Base-by-base conservation (phyloP, 805 yeast genomes). In the Metschnikowia borealis region DNA sequence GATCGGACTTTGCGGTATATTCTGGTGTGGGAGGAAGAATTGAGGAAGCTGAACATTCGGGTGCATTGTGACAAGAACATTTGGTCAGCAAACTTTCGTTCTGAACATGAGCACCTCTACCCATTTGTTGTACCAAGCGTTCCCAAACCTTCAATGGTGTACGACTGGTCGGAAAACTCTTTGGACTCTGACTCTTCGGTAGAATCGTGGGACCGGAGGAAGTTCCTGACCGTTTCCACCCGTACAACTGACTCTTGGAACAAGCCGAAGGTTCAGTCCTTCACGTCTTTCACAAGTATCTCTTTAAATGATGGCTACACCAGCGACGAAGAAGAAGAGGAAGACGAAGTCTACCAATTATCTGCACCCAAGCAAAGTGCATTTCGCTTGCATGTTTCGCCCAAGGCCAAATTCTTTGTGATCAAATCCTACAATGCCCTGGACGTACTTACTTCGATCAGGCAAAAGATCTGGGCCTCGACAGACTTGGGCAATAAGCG, bases 401-500 rank as follows among this genome's bases (percentile, higher is more conserved):
- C 33, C 34, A 44, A 39, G 31, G 62, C 76, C 0, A 58, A 58
- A 32, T 71, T 69, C 49, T 82, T 80, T 56, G 80, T 82, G 18
- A 81, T 82, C 50, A 82, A 82, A 58, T 81, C 85, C 0, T 76
- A 68, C 59, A 75, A 69, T 44, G 66, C 75, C 23, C 62, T 66
- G 14, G 83, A 82, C 56, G 76, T 82, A 11, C 68, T 66, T 47
- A 71, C 81, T 7, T 78, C 85, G 2, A 76, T 74, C 52, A 53
- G 64, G 42, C 70, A 80, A 52, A 70, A 72, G 10, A 70, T 81
- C 21, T 82, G 87, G 87, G 73, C 85, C 0, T 80, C 85, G 0
- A 82, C 86, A 0, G 78, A 72, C 31, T 65, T 75, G 46, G 87
- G 86, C 0, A 82, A 81, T 55, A 74, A 70, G 51, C 65, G 84